Base-by-base conservation (phyloP, 129 eudicot species). In the Gnaphalium uliginosum region DNA sequence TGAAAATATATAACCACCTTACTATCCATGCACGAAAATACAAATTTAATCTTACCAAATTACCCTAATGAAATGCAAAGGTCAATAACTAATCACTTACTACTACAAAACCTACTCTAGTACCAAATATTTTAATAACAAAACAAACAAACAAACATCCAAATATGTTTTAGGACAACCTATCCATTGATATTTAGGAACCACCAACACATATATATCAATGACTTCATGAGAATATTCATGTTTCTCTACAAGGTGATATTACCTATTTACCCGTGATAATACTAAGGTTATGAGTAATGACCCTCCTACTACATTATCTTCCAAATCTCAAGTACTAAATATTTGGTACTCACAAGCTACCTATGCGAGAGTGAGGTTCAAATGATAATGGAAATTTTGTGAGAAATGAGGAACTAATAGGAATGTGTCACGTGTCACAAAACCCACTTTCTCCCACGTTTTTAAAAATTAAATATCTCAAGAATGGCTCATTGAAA, bases 141-240 rank as follows among this genome's bases (percentile, higher is more conserved):
- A 35, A 58, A 19, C 29, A 59, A 35, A 19, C 29, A 59, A 35
- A 5, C 58, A 59, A 0, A 71, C 5, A 22, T 57, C 51, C 64
- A 25, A 73, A 60, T 37, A 60, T 73, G 78, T 73, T 73, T 73
- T 73, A 73, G 69, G 78, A 39, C 70, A 74, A 74, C 78, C 78
- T 61, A 74, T 74, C 78, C 78, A 74, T 74, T 74, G 18, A 61
- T 17, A 6, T 26, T 70, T 65, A 35, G 17, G 26, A 70, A 70
- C 75, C 26, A 51, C 75, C 75, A 35, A 35, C 43, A 35, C 43
- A 35, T 8, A 32, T 35, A 35, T 35, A 51, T 3, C 63, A 2
- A 7, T 46, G 6, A 5, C 26, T 35, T 17, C 60, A 24, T 24
- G 19, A 27, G 43, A 27, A 27, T 13, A 60, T 51, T 8, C 9